Evolutionary conservation across 345 rosid species (phyloP).

Genomic region (Bruguiera sexangula): DNA sequence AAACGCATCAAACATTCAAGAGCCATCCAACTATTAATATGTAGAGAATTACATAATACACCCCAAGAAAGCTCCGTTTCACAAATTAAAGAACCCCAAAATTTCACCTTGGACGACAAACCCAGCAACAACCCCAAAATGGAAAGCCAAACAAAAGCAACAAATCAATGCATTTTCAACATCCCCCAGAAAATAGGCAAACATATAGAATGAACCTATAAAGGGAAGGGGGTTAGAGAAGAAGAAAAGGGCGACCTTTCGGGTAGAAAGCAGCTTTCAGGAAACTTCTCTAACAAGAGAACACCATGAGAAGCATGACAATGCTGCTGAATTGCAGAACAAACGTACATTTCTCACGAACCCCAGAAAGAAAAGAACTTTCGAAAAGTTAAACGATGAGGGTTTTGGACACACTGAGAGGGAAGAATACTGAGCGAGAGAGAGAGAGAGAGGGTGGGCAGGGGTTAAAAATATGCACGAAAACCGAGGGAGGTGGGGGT

Average conservation of each 20-base stretch:
- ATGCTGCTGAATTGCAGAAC: not conserved
- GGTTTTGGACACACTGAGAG: not conserved
- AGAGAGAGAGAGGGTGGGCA: not conserved
- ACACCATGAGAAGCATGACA: conserved; percentile 2
- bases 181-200: not conserved
- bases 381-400: not conserved
- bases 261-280: not conserved
- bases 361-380: not conserved
- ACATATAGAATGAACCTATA: not conserved
- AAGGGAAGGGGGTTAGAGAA: not conserved
- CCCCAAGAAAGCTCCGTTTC: not conserved
- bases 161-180: not conserved
- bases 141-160: not conserved
- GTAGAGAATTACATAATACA: not conserved
- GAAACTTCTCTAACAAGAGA: not conserved
- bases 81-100: conserved; percentile 5
- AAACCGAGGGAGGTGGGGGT: too few relatives aligned
- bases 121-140: not conserved
- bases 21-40: not conserved
- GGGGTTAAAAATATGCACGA: too few relatives aligned
- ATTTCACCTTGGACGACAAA: not conserved
- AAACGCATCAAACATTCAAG: not conserved
- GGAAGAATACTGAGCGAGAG: not conserved
- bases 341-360: not conserved
- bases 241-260: conserved; percentile 1